A percentile compares a stretch with the other conserved stretches of the same genome.
These are phyloP conservation scores for Pulveroboletus sp. DNA, from an alignment of 768 basidiomycete genomes.

Conservation along the genomic window DNA sequence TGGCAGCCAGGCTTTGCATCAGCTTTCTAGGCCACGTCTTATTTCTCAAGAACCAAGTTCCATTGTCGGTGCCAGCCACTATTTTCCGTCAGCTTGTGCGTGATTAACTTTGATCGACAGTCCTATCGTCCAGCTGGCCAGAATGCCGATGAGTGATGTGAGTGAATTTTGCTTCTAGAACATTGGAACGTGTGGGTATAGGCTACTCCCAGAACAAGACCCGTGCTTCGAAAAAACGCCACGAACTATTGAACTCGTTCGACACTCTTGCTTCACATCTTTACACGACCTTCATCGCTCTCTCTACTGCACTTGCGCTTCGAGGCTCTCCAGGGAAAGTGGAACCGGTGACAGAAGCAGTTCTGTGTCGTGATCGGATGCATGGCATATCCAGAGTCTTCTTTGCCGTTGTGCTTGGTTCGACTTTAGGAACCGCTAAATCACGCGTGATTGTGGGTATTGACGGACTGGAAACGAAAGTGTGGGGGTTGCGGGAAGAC, in stretches of 20 bases:
- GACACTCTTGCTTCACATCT: constrained; percentile 73
- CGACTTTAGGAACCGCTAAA: constrained; percentile 57
- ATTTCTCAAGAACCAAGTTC: constrained; percentile 75
- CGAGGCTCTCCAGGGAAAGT: constrained; percentile 8
- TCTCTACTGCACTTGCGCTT: constrained; percentile 63
- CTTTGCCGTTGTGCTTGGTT: constrained; percentile 61
- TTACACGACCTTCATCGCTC: constrained; percentile 65
- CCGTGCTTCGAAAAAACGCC: constrained; percentile 52
- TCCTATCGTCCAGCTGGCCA: constrained; percentile 59
- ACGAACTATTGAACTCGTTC: constrained; percentile 58
- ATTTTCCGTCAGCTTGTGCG: not conserved
- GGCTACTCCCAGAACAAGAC: constrained; percentile 34
- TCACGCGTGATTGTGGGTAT: constrained; percentile 58
- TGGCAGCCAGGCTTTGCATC: constrained; percentile 61
- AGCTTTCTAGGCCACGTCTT: constrained; percentile 65
- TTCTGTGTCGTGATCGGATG: not conserved
- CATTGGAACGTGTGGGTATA: not conserved
- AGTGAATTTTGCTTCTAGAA: constrained; percentile 5
- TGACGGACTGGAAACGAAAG: constrained; percentile 54
- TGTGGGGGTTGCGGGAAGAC: constrained; percentile 24
- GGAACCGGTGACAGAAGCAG: not conserved
- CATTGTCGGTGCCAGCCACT: constrained; percentile 52
- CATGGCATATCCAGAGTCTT: constrained; percentile 36
- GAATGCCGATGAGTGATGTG: constrained; percentile 48
- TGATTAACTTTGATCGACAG: constrained; percentile 31